Conservation (phyloP, 192 early-diverging fungal genomes). For the Linnemannia zychae region DNA sequence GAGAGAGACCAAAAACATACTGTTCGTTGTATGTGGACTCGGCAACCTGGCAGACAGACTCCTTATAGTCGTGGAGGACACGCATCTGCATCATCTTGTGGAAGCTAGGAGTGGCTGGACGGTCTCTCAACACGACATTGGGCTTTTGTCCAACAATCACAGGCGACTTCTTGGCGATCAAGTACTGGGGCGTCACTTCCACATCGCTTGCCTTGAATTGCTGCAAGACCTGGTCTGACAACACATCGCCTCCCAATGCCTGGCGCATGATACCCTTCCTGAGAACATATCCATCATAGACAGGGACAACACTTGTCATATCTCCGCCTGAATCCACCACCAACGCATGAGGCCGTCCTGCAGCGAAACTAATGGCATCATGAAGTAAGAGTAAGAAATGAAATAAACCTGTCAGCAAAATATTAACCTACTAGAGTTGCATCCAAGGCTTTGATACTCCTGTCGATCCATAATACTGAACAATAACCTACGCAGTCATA, state of each 20-base stretch:
- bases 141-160: conserved; percentile 82
- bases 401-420: neutral
- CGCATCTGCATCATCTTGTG: conserved; percentile 81
- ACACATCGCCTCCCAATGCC: conserved; percentile 84
- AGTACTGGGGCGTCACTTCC: conserved; percentile 86
- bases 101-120: conserved; percentile 75
- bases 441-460: too few species aligned
- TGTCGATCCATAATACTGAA: too few species aligned
- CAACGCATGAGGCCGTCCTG: conserved; percentile 88
- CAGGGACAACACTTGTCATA: conserved; percentile 92
- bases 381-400: neutral
- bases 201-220: conserved; percentile 70
- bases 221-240: conserved; percentile 81
- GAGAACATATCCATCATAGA: conserved; percentile 96
- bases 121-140: conserved; percentile 61
- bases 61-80: conserved; percentile 94
- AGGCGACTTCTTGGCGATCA: conserved; percentile 79
- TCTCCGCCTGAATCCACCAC: conserved; percentile 94
- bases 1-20: conserved; percentile 55
- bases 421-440: too few species aligned
- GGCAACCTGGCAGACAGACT: conserved; percentile 89
- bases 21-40: conserved; percentile 77
- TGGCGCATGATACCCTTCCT: conserved; percentile 87
- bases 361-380: conserved; percentile 79
- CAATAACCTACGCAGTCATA: conserved; percentile 81